Base-by-base conservation (phyloP, 805 yeast species). In the Lipomyces yamadae region DNA sequence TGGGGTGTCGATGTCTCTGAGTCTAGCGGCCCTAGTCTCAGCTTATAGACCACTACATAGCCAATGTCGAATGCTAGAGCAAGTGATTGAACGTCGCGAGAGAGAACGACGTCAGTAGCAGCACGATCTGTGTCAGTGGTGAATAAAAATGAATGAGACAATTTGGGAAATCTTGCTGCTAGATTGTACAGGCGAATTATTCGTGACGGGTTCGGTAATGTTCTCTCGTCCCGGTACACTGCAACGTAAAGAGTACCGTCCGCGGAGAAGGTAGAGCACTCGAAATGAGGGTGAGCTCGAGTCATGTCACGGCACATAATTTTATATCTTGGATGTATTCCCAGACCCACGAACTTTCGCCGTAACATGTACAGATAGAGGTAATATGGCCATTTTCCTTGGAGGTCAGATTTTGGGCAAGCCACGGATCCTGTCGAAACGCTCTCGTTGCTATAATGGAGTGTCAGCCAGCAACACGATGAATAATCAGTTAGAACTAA, bases 11-110 rank as follows among this genome's bases (percentile, higher is more conserved):
- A n/a, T 8, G 48, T 34, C 30, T 48, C 50, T n/a, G 59, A 56
- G 1, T 34, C 33, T 3, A 24, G 8, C 30, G 48, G 30, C 11
- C 50, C 33, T 35, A 48, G 57, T 29, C 29, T 29, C 10, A 69
- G 66, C 33, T 58, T 62, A 53, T 69, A 69, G 3, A 69, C 72
- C 48, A 66, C 66, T 15, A 69, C 64, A 58, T 69, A 69, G 32
- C 72, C 72, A 33, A 58, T 35, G 29, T 66, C 58, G 37, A 62
- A 69, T 18, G 58, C 64, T 1, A 69, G 48, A n/a, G 70, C 72
- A 7, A 69, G 39, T 15, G 64, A 30, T n/a, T 56, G 18, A 10
- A n/a, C 34, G 39, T 68, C 72, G 1, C 68, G 60, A 15, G 71
- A 55, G 1, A 69, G 24, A 1, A 45, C 65, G 8, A 63, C 64